Base-by-base conservation (phyloP, 179 eudicot genomes). In the Patellifolia procumbens region DNA sequence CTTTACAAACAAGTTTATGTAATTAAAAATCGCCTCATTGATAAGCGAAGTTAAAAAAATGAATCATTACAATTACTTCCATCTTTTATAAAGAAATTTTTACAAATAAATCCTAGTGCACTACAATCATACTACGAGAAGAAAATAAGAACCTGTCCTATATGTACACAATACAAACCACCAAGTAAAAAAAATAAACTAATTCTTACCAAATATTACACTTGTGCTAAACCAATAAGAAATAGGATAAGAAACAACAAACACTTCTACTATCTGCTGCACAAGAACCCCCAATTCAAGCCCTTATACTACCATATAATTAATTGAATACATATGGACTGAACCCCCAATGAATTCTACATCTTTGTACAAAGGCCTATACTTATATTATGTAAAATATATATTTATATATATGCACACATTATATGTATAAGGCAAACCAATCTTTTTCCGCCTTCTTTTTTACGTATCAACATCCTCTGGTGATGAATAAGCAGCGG, bases 351-450 rank as follows among this genome's bases (percentile, higher is more conserved):
- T 82, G 81, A 85, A 76, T 79, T 78, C 89, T 92, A 92, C 86
- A 86, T 79, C 87, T 83, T 85, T 82, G 82, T 79, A 82, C 85
- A 88, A 85, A 82, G 79, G 83, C 85, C 87, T 81, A 80, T 89
- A 86, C 81, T 72, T 74, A 74, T 59, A 66, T 69, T 62, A 59
- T 60, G 64, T 76, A 71, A 73, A 37, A 39, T 39, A 39, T 39
- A 39, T 39, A 39, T 77, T 73, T 83, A 66, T 80, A 83, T 77
- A 77, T 85, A 81, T 79, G 88, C 82, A 86, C 88, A 86, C 80
- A 58, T 68, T 42, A 67, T 62, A 73, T 74, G 74, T 75, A 77
- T 48, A 65, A 68, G 60, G 70, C 76, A 64, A 66, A 74, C 42
- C 77, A 29, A 28, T 7, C 56, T 6, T 7, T 42, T 5, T 24